These are phyloP conservation scores for Candida sonorensis DNA, from an alignment of 805 yeast genomes.

Conservation along the genomic window DNA sequence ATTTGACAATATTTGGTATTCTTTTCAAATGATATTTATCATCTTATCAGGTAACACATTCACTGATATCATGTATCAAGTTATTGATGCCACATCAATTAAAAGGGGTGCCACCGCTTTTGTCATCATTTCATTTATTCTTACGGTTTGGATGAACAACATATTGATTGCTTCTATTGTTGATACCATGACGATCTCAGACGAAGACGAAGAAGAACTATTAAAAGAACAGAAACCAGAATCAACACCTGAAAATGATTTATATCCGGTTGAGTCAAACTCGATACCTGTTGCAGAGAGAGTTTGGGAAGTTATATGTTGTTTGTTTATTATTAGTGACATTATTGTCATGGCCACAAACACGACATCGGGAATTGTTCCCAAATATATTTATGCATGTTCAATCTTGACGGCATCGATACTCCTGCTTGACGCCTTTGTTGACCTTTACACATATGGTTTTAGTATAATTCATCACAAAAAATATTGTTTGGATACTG, in stretches of 20 bases:
- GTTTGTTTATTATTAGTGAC: constrained; percentile 31
- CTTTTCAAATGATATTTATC: constrained; percentile 75
- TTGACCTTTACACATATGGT: constrained; percentile 42
- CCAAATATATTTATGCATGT: constrained; percentile 26
- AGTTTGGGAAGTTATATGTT: constrained; percentile 21
- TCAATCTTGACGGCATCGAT: constrained; percentile 41
- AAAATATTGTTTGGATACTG: constrained; percentile 44
- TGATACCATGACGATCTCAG: constrained; percentile 57
- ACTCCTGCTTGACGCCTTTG: constrained; percentile 43
- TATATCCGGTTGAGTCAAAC: too few species aligned
- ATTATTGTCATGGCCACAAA: constrained; percentile 43
- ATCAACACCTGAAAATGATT: too few species aligned
- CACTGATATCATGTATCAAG: constrained; percentile 72
- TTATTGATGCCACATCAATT: constrained; percentile 70
- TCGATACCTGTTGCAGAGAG: neutral
- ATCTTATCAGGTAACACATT: constrained; percentile 80
- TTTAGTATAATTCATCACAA: constrained; percentile 40
- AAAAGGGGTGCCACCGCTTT: constrained; percentile 56
- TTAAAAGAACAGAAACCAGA: too few species aligned
- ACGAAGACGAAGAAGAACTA: constrained; percentile 34
- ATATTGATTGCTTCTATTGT: constrained; percentile 77
- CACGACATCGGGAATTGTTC: constrained; percentile 22
- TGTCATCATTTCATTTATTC: constrained; percentile 55
- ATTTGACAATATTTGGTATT: constrained; percentile 72
- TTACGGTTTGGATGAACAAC: constrained; percentile 76